Conservation (phyloP, 2,329 filamentous ascomycete species). For the Aspergillus aculeatus region DNA sequence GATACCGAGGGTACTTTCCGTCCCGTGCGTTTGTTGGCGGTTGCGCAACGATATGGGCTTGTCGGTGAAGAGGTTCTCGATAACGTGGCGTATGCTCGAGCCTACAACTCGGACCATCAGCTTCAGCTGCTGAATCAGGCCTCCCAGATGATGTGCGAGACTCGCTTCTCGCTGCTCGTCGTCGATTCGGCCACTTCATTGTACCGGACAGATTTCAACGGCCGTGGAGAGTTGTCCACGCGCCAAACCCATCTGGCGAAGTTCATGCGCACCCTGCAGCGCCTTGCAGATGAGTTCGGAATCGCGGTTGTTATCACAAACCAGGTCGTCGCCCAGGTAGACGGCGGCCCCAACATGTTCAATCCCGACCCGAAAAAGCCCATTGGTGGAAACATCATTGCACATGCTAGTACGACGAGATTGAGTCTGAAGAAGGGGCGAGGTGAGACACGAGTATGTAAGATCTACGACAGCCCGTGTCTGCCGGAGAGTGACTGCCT, state of each 20-base stretch:
- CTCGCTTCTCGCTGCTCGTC: constrained; percentile 89
- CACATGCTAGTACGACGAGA: constrained; percentile 92
- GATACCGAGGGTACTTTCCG: constrained; percentile 97
- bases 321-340: constrained; percentile 96
- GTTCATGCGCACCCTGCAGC: constrained; percentile 50
- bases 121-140: constrained; percentile 92
- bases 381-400: constrained; percentile 98
- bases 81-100: constrained; percentile 95
- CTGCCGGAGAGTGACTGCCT: constrained; percentile 93
- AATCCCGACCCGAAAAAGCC: constrained; percentile 99
- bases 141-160: constrained; percentile 99
- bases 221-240: constrained; percentile 94
- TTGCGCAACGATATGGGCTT: constrained; percentile 90
- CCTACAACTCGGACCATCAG: constrained; percentile 98
- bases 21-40: constrained; percentile 83
- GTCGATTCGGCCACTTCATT: constrained; percentile 95
- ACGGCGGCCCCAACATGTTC: constrained; percentile 97
- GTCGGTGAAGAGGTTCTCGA: constrained; percentile 97
- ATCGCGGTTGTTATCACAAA: constrained; percentile 99
- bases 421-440: constrained; percentile 94
- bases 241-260: constrained; percentile 63
- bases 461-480: constrained; percentile 98
- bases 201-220: constrained; percentile 94
- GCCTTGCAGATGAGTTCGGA: constrained; percentile 72
- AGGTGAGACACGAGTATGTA: constrained; percentile 93